Evolutionary conservation across 768 basidiomycete genomes (phyloP).

Genomic region (Kwoniella newhampshirensis): DNA sequence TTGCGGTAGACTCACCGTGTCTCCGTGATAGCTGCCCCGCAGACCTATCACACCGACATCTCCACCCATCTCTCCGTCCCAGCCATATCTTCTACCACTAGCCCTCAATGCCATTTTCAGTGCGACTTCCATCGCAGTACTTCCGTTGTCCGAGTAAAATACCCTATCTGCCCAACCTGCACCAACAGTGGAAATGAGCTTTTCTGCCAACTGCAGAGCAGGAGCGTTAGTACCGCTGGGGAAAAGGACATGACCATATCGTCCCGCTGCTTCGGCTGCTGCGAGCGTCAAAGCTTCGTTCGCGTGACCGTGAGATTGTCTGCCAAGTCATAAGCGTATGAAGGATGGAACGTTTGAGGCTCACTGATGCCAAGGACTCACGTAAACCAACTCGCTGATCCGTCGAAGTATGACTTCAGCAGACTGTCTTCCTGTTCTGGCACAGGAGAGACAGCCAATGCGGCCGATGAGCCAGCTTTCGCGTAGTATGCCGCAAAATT

Average conservation of each 20-base stretch:
- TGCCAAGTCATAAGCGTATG: too few species aligned
- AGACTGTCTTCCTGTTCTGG: slow-evolving; percentile 40
- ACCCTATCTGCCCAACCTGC: slow-evolving; percentile 85
- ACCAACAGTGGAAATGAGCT: slow-evolving; percentile 70
- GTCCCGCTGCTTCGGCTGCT: slow-evolving; percentile 82
- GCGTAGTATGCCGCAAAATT: slow-evolving; percentile 70
- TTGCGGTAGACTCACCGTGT: slow-evolving; percentile 59
- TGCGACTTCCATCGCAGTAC: slow-evolving; percentile 95
- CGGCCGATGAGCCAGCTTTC: slow-evolving; percentile 45
- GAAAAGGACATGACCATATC: slow-evolving; percentile 97
- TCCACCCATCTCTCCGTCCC: slow-evolving; percentile 47
- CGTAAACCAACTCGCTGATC: slow-evolving; percentile 97
- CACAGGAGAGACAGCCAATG: not conserved
- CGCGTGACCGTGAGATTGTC: slow-evolving; percentile 80
- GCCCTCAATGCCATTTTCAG: slow-evolving; percentile 90
- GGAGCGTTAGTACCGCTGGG: slow-evolving; percentile 83
- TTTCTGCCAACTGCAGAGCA: slow-evolving; percentile 78
- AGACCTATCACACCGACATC: slow-evolving; percentile 77
- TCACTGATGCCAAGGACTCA: too few species aligned
- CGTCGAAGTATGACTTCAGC: slow-evolving; percentile 71
- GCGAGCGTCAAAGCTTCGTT: slow-evolving; percentile 74
- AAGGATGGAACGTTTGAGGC: not conserved
- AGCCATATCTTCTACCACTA: slow-evolving; percentile 50
- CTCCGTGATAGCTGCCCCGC: slow-evolving; percentile 93
- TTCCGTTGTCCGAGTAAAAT: slow-evolving; percentile 92